These are phyloP conservation scores for Groenewaldozyma tartarivorans DNA, from an alignment of 805 yeast genomes.

Conservation along the genomic window DNA sequence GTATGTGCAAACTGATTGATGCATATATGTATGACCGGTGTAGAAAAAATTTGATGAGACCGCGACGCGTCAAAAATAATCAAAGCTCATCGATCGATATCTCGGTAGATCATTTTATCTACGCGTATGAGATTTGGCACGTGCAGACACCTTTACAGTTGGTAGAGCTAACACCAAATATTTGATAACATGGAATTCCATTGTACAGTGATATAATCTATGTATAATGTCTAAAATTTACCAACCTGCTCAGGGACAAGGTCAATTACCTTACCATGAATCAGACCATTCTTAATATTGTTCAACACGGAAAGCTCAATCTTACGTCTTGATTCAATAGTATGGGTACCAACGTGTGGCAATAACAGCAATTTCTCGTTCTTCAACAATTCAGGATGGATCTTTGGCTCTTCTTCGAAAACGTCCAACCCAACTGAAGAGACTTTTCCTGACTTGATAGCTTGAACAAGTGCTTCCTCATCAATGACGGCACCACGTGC, in stretches of 20 bases:
- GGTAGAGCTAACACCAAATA: too few species aligned
- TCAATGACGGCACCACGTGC: conserved; percentile 55
- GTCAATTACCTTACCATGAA: conserved; percentile 58
- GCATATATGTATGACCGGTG: too few species aligned
- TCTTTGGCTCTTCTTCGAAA: conserved; percentile 50
- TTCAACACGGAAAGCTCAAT: conserved; percentile 76
- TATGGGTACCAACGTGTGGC: conserved; percentile 46
- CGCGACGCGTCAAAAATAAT: too few species aligned
- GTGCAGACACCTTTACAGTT: too few species aligned
- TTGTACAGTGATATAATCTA: too few species aligned
- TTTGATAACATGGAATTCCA: too few species aligned
- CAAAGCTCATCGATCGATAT: too few species aligned
- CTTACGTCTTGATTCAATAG: conserved; percentile 38
- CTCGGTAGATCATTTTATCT: too few species aligned
- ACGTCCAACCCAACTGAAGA: conserved; percentile 50
- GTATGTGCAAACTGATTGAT: too few species aligned
- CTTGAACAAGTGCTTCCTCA: conserved; percentile 39
- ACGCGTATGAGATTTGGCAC: too few species aligned
- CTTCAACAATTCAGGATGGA: conserved; percentile 36
- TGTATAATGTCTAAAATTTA: conserved; percentile 7
- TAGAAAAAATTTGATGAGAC: too few species aligned
- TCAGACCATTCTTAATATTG: conserved; percentile 51
- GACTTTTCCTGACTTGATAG: conserved; percentile 41
- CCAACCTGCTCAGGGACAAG: conserved; percentile 62
- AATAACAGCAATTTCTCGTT: conserved; percentile 40